phyloP scores from a whole-genome alignment of 345 rosid genomes.

The Eucalyptus guilfoylei region DNA sequence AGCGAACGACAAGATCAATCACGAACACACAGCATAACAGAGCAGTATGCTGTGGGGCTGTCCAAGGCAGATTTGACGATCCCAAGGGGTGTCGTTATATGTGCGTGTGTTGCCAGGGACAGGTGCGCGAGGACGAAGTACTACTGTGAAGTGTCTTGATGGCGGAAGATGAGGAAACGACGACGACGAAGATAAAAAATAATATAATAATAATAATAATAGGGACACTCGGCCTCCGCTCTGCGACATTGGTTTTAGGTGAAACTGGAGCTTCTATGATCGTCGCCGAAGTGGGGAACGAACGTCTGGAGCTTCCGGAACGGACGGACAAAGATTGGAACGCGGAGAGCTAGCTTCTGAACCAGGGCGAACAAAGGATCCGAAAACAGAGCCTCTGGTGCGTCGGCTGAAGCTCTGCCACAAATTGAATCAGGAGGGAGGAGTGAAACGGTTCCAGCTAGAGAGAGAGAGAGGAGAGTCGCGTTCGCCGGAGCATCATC shows the following conservation, averaged over 20 bases:
- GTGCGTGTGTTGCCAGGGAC: not conserved
- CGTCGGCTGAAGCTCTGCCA: not conserved
- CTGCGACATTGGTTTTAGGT: not conserved
- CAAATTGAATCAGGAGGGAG: not conserved
- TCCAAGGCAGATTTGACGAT: no score
- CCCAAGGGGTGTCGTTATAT: no score
- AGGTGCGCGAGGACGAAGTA: not conserved
- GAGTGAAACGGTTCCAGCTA: not conserved
- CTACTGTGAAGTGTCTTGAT: not conserved
- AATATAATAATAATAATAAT: no score
- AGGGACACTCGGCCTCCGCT: not conserved
- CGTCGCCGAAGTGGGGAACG: not conserved
- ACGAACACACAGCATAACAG: not conserved
- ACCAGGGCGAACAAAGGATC: not conserved
- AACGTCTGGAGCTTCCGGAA: not conserved
- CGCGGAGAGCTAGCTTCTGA: not conserved
- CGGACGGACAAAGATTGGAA: not conserved
- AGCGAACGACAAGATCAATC: not conserved
- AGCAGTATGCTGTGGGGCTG: not conserved
- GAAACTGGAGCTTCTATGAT: no score
- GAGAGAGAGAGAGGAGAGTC: slow-evolving; percentile 29
- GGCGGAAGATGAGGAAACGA: not conserved
- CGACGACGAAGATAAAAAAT: not conserved
- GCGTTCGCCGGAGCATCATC: not conserved
- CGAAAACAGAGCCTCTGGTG: not conserved